Conservation (phyloP, 495 filamentous ascomycete species). For the Penicillium manginii region DNA sequence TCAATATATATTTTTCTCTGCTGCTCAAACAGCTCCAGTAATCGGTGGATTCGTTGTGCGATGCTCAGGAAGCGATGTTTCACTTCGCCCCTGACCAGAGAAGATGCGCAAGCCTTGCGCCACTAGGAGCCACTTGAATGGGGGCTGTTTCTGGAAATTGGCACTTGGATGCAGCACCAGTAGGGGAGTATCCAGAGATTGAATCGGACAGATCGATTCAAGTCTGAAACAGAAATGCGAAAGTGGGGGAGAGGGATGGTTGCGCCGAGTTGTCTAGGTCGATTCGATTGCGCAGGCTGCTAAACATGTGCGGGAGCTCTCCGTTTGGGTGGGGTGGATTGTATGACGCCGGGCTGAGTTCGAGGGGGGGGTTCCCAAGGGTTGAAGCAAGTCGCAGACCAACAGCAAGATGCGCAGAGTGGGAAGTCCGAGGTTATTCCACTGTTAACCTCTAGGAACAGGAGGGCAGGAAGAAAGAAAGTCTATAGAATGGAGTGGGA, state of each 20-base stretch:
- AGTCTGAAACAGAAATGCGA: neutral
- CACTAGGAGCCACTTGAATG: neutral
- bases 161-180: neutral
- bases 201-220: neutral
- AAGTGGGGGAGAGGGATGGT: too few species aligned
- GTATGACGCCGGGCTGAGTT: neutral
- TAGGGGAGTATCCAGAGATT: neutral
- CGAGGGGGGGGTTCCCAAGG: too few species aligned
- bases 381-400: too few species aligned
- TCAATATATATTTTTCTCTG: neutral
- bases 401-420: too few species aligned
- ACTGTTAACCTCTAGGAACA: neutral
- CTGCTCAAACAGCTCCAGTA: neutral
- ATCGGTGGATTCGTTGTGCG: neutral
- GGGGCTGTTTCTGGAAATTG: neutral
- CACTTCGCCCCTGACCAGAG: neutral
- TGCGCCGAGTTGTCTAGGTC: neutral
- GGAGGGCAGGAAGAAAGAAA: neutral
- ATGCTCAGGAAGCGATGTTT: neutral
- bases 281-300: neutral
- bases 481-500: neutral
- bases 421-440: too few species aligned
- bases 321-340: neutral
- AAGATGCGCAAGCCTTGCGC: constrained; percentile 4
- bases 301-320: neutral